Conservation (phyloP, 495 filamentous ascomycete genomes). For the Friedmanniomyces simplex region DNA sequence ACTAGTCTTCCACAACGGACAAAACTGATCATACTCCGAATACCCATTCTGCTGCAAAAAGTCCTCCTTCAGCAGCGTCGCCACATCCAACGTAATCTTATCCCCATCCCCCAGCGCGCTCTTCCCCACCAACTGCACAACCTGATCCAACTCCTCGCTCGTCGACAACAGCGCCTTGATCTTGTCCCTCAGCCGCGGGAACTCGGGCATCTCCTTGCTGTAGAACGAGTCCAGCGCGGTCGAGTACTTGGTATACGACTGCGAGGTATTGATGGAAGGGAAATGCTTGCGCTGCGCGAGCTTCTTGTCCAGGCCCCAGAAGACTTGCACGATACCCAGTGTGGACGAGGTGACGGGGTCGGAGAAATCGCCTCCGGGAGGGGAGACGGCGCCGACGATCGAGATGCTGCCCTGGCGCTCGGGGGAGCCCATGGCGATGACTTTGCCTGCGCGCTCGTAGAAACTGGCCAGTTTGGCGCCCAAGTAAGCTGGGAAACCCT, state of each 20-base stretch:
- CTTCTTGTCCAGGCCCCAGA: conserved; percentile 99
- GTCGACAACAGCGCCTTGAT: conserved; percentile 87
- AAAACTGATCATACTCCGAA: conserved; percentile 97
- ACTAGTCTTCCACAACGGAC: conserved; percentile 97
- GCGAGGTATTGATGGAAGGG: conserved; percentile 91
- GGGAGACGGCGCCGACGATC: conserved; percentile 95
- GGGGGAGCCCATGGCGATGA: conserved; percentile 75
- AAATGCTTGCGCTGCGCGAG: conserved; percentile 98
- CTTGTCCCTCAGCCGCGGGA: conserved; percentile 82
- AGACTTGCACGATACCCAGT: conserved; percentile 95
- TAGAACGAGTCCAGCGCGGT: conserved; percentile 81
- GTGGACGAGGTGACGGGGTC: conserved; percentile 94
- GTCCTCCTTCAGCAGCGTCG: conserved; percentile 89
- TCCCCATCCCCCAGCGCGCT: conserved; percentile 90
- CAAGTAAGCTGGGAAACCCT: conserved; percentile 97
- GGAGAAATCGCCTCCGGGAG: conserved; percentile 97
- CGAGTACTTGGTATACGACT: conserved; percentile 97
- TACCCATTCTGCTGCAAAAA: conserved; percentile 99
- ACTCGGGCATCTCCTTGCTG: conserved; percentile 83
- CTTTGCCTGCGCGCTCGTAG: conserved; percentile 95
- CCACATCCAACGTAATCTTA: conserved; percentile 96
- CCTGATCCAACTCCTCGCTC: conserved; percentile 95
- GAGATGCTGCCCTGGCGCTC: conserved; percentile 83
- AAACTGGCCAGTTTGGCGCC: conserved; percentile 95
- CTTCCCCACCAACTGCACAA: conserved; percentile 97